These are phyloP conservation scores for Hypoxylon intermedium DNA, from an alignment of 495 filamentous ascomycete genomes.

Conservation along the genomic window DNA sequence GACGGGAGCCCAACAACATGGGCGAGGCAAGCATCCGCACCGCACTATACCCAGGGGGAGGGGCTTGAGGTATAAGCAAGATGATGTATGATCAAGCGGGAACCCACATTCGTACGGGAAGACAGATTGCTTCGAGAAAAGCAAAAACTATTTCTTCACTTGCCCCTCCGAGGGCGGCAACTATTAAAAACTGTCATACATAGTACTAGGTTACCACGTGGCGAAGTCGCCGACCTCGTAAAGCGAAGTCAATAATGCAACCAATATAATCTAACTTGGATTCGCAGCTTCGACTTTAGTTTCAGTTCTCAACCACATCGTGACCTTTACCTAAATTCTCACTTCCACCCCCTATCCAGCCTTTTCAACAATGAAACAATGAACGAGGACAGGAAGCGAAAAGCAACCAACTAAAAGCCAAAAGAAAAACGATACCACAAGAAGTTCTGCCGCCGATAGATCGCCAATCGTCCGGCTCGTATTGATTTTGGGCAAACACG, in stretches of 20 bases:
- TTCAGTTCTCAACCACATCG: conserved; percentile 16
- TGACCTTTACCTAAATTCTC: neutral
- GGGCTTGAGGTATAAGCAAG: conserved; percentile 26
- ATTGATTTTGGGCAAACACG: neutral
- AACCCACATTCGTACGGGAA: conserved; percentile 28
- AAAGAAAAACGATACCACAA: neutral
- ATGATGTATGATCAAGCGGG: conserved; percentile 29
- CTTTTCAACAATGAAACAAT: neutral
- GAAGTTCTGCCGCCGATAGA: neutral
- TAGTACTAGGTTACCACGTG: conserved; percentile 28
- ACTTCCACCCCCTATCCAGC: neutral
- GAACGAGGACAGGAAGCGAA: neutral
- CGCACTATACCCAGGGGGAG: conserved; percentile 15
- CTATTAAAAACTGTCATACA: conserved; percentile 35
- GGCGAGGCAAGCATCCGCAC: conserved; percentile 30
- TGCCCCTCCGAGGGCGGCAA: neutral
- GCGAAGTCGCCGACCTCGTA: conserved; percentile 37
- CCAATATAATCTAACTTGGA: conserved; percentile 32
- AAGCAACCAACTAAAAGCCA: neutral
- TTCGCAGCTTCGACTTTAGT: conserved; percentile 10
- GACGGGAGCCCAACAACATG: conserved; percentile 13
- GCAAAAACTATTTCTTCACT: conserved; percentile 21
- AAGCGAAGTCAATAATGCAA: conserved; percentile 35
- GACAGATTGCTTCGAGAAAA: conserved; percentile 34
- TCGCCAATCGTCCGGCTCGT: neutral